These are phyloP conservation scores for Thalassiosira hispida DNA, from an alignment of 352 stramenopile genomes.

Conservation along the genomic window DNA sequence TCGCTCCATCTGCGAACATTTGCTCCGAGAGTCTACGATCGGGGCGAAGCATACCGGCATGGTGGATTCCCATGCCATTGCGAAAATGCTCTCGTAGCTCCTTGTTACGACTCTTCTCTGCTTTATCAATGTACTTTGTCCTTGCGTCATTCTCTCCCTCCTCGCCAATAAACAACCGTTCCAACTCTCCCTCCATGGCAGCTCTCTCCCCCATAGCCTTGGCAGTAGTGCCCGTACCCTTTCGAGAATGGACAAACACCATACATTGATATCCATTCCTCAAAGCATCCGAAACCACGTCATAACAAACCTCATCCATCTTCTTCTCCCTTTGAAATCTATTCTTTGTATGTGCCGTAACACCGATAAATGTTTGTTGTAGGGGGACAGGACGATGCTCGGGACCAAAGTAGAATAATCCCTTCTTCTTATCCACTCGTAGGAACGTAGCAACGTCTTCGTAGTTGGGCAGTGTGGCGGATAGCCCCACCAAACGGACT, in stretches of 20 bases:
- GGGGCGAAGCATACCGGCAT: conserved; percentile 96
- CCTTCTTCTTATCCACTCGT: conserved; percentile 89
- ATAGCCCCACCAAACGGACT: conserved; percentile 98
- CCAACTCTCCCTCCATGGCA: conserved; percentile 68
- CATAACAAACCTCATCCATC: conserved; percentile 90
- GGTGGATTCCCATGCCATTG: conserved; percentile 96
- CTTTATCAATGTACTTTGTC: conserved; percentile 79
- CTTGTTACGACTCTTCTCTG: conserved; percentile 93
- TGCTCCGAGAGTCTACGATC: conserved; percentile 95
- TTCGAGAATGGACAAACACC: conserved; percentile 99
- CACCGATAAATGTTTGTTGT: conserved; percentile 97
- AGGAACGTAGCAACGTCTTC: conserved; percentile 98
- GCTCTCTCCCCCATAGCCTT: conserved; percentile 91
- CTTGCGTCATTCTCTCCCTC: conserved; percentile 72
- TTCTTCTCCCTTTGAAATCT: conserved; percentile 78
- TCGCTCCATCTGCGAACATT: conserved; percentile 96
- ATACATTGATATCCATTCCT: conserved; percentile 92
- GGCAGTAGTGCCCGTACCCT: conserved; percentile 96
- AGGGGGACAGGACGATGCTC: conserved; percentile 98
- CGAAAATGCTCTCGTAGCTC: conserved; percentile 94
- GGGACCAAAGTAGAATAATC: conserved; percentile 98
- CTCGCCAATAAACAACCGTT: conserved; percentile 79
- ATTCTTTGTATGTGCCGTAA: conserved; percentile 84
- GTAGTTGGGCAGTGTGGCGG: conserved; percentile 99
- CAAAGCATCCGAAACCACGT: conserved; percentile 84